These are phyloP conservation scores for Pseudophaeomoniella oleicola DNA, from an alignment of 2,329 filamentous ascomycete genomes.

Conservation along the genomic window DNA sequence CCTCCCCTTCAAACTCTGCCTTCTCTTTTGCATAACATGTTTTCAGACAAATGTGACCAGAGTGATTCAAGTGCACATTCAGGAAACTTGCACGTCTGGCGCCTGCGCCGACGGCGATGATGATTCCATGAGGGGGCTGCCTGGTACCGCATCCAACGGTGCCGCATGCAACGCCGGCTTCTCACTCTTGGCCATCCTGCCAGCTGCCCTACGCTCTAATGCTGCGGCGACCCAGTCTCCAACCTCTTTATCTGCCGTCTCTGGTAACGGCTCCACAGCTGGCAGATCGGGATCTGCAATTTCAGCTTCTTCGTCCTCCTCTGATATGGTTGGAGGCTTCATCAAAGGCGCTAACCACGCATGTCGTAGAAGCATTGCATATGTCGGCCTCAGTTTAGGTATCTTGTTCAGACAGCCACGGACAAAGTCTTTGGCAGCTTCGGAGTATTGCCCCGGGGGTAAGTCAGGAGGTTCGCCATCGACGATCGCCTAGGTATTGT, in stretches of 20 bases:
- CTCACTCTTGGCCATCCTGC: conserved; percentile 36
- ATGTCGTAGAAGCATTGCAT: conserved; percentile 76
- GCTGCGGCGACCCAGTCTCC: conserved; percentile 69
- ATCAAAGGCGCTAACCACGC: conserved; percentile 69
- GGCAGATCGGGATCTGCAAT: conserved; percentile 30
- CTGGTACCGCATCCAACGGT: conserved; percentile 56
- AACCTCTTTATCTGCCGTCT: conserved; percentile 63
- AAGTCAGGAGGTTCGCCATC: conserved; percentile 90
- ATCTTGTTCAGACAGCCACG: conserved; percentile 82
- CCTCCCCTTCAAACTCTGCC: too few relatives aligned
- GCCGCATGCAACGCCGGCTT: conserved; percentile 81
- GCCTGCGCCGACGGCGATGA: neutral
- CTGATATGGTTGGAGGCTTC: conserved; percentile 59
- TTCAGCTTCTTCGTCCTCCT: conserved; percentile 52
- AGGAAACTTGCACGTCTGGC: neutral
- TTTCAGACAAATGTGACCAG: too few relatives aligned
- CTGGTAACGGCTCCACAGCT: conserved; percentile 17
- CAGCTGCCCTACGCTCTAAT: conserved; percentile 51
- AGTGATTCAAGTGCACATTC: too few relatives aligned
- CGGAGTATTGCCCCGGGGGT: conserved; percentile 63
- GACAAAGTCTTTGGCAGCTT: conserved; percentile 74
- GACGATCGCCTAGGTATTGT: conserved; percentile 64
- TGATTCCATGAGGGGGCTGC: conserved; percentile 13
- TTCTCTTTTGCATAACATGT: too few relatives aligned
- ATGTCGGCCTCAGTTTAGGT: conserved; percentile 82